Percentiles rank a stretch among this genome's conserved stretches.
Conservation (phyloP, 2,329 filamentous ascomycete genomes). For the Tricladium varicosporioides region DNA sequence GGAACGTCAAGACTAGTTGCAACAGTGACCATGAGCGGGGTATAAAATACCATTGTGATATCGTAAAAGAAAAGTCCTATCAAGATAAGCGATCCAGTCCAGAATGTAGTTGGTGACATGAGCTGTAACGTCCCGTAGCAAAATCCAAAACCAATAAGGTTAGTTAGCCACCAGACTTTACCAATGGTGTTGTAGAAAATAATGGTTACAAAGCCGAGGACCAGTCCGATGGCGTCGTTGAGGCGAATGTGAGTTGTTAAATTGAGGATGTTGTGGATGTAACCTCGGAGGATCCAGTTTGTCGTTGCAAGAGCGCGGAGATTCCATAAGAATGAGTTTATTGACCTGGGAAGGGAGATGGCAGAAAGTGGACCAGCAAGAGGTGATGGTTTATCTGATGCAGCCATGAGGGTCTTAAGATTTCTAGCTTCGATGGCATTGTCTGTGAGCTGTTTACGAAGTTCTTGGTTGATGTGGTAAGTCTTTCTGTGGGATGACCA, state of each 20-base stretch:
- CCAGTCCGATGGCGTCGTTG: constrained; percentile 29
- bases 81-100: constrained; percentile 76
- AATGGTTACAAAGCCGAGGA: constrained; percentile 28
- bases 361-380: constrained; percentile 40
- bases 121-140: constrained; percentile 80
- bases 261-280: constrained; percentile 26
- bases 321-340: constrained; percentile 44
- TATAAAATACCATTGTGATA: constrained; percentile 89
- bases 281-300: constrained; percentile 45
- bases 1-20: constrained; percentile 88
- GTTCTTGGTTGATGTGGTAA: constrained; percentile 44
- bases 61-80: constrained; percentile 88
- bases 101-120: constrained; percentile 85
- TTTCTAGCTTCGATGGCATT: constrained; percentile 11
- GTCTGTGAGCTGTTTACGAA: constrained; percentile 27
- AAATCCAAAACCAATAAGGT: constrained; percentile 83
- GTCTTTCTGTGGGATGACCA: constrained; percentile 54
- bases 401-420: constrained; percentile 16
- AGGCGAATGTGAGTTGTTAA: constrained; percentile 23
- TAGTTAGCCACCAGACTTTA: constrained; percentile 58
- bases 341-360: constrained; percentile 28
- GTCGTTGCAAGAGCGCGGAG: constrained; percentile 48
- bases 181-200: constrained; percentile 29
- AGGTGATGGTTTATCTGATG: constrained; percentile 36
- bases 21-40: constrained; percentile 82